Evolutionary conservation across 1,284 basidiomycete species (phyloP).

Genomic region (Malassezia obtusa): DNA sequence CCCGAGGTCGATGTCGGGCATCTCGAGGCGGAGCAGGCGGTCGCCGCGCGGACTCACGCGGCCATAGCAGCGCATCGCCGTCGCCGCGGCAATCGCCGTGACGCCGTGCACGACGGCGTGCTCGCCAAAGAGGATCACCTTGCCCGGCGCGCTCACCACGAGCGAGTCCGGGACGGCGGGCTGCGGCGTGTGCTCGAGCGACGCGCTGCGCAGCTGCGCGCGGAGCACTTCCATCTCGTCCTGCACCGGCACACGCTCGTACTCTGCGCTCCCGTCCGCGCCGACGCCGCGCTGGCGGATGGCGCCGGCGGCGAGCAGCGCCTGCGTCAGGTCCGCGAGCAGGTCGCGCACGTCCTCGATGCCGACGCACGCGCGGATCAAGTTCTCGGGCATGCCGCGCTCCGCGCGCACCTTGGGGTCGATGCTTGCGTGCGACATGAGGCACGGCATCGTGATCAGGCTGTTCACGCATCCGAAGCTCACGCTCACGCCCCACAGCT

Average conservation of each 20-base stretch:
- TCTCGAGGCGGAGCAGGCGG: slow-evolving; percentile 64
- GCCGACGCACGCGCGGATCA: slow-evolving; percentile 94
- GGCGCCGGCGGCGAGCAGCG: slow-evolving; percentile 81
- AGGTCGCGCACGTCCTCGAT: slow-evolving; percentile 92
- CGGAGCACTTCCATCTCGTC: slow-evolving; percentile 18
- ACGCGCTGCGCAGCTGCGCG: neutral
- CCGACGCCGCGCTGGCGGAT: slow-evolving; percentile 50
- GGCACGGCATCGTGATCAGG: slow-evolving; percentile 97
- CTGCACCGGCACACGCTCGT: slow-evolving; percentile 18
- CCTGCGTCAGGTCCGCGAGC: slow-evolving; percentile 85
- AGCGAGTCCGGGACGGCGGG: slow-evolving; percentile 26
- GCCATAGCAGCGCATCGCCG: slow-evolving; percentile 89
- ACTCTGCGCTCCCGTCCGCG: slow-evolving; percentile 22
- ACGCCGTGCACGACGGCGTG: slow-evolving; percentile 98
- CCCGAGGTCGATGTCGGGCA: slow-evolving; percentile 72
- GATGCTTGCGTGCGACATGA: slow-evolving; percentile 99
- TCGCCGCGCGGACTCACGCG: slow-evolving; percentile 67
- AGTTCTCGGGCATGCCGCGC: slow-evolving; percentile 88
- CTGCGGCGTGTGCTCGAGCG: neutral
- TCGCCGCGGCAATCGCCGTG: slow-evolving; percentile 86
- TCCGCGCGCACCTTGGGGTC: slow-evolving; percentile 83
- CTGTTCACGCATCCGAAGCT: slow-evolving; percentile 97
- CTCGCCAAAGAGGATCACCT: slow-evolving; percentile 96
- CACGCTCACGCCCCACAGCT: slow-evolving; percentile 94
- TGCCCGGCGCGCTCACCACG: slow-evolving; percentile 63